Evolutionary conservation across 306 rosid species (phyloP), one percentile per base, ranked within the genome.

Genomic region (Carpinus fangiana): DNA sequence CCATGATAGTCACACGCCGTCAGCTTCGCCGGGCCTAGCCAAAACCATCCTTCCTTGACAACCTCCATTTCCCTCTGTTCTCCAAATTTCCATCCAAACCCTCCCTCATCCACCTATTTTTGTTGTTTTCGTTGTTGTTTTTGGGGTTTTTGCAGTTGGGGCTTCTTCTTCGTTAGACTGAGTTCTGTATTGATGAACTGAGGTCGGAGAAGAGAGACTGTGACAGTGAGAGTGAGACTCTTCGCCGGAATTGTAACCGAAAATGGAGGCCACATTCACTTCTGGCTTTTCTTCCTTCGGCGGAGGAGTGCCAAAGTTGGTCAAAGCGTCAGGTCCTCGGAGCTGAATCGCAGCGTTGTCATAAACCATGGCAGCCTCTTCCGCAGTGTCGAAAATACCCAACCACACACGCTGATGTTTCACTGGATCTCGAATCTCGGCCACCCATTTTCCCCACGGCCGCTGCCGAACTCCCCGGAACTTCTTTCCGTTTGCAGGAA

Each of bases 371-470:
- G 99, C 98, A 0, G 99, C 98, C 79, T 96, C 99, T 75, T 96
- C 99, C 0, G 99, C 99, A 0, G 98, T 96, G 52, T 93, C 92
- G 62, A 65, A 96, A 0, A 98, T 96, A 0, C 99, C 99, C 46
- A 96, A 16, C 99, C 99, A 96, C 1, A 96, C 70, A 17, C 99
- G 90, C 0, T 87, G 89, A 17, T 90, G 92, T 2, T 80, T 76
- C 0, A 88, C 87, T 0, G 99, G 98, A 84, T 96, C 99, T 80
- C 99, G 81, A 84, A 96, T 96, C 96, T 96, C 98, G 0, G 99
- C 99, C 7, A 98, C 99, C 99, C 99, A 96, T 74, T 96, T 96
- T 0, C 99, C 99, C 99, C 99, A 96, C 0, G 99, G 99, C 14
- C 98, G 70, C 71, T 91, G 97, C 8, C 99, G 75, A 1, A 96